These are phyloP conservation scores for Fusarium concolor DNA, from an alignment of 2,329 filamentous ascomycete species.

Conservation along the genomic window DNA sequence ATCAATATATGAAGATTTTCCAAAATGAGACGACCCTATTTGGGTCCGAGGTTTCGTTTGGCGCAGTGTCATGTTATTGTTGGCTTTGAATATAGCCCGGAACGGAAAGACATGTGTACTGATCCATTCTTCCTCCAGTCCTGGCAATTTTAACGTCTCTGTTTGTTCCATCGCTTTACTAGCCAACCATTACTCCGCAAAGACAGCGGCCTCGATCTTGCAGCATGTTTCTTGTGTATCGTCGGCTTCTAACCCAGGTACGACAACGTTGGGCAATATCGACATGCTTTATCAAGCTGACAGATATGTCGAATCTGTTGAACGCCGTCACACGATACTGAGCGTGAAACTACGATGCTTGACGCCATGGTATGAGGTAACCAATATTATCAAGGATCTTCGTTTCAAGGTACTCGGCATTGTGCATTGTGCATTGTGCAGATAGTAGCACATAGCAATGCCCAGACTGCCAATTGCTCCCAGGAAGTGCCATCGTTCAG, in stretches of 20 bases:
- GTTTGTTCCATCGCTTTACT: slow-evolving; percentile 17
- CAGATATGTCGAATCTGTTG: slow-evolving; percentile 20
- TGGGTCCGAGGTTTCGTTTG: background rate
- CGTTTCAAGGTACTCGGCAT: slow-evolving; percentile 28
- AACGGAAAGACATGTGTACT: background rate
- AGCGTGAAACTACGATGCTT: background rate
- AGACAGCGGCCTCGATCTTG: slow-evolving; percentile 14
- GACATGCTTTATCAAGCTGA: slow-evolving; percentile 40
- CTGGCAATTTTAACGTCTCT: background rate
- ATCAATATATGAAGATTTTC: background rate
- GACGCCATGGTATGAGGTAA: slow-evolving; percentile 1
- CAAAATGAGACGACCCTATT: background rate
- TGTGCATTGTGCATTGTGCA: slow-evolving; percentile 13
- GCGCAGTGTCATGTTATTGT: background rate
- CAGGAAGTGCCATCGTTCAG: slow-evolving; percentile 3
- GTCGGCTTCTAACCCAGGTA: slow-evolving; percentile 27
- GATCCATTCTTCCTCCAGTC: background rate
- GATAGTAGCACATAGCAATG: background rate
- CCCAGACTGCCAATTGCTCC: background rate
- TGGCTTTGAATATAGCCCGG: background rate
- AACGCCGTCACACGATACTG: slow-evolving; percentile 1
- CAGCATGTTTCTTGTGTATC: slow-evolving; percentile 18
- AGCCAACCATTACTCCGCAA: slow-evolving; percentile 13
- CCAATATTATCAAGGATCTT: background rate
- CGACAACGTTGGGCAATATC: slow-evolving; percentile 13